Evolutionary conservation across 805 yeast genomes (phyloP).

Genomic region (Komagataella pastoris): DNA sequence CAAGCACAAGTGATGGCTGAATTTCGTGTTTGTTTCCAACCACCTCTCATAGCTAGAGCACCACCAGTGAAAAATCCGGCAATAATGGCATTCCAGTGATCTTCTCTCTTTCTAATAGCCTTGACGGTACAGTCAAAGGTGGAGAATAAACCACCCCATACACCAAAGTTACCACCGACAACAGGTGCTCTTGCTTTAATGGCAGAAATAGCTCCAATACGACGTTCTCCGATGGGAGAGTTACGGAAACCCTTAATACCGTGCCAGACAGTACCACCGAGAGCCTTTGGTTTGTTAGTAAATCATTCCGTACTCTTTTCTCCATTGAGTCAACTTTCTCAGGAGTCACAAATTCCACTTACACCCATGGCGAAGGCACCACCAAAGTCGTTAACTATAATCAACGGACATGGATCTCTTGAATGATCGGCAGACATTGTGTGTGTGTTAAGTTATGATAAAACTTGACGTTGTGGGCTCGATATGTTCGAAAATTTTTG

Average conservation of each 20-base stretch:
- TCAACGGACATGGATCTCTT: conserved; percentile 98
- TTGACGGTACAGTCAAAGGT: conserved; percentile 93
- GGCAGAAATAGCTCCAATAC: conserved; percentile 79
- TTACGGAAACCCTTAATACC: conserved; percentile 98
- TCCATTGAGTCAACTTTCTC: background rate
- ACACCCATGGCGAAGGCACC: conserved; percentile 99
- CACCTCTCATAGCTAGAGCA: conserved; percentile 95
- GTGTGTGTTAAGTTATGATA: background rate
- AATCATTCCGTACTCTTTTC: background rate
- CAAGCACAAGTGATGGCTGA: conserved; percentile 97
- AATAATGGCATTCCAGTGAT: conserved; percentile 95
- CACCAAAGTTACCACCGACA: conserved; percentile 97
- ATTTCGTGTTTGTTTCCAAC: conserved; percentile 93
- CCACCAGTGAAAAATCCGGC: conserved; percentile 99
- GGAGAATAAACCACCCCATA: conserved; percentile 98
- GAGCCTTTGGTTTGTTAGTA: conserved; percentile 21
- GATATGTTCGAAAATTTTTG: background rate
- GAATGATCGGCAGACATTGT: conserved; percentile 90
- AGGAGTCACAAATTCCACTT: conserved; percentile 6
- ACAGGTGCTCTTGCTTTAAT: conserved; percentile 96
- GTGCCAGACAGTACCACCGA: conserved; percentile 98
- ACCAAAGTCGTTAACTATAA: conserved; percentile 92
- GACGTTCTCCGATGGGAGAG: conserved; percentile 94
- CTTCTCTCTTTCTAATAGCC: conserved; percentile 94
- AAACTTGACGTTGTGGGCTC: background rate